phyloP scores from a whole-genome alignment of 352 stramenopile genomes.

The Pythium dissimile region DNA sequence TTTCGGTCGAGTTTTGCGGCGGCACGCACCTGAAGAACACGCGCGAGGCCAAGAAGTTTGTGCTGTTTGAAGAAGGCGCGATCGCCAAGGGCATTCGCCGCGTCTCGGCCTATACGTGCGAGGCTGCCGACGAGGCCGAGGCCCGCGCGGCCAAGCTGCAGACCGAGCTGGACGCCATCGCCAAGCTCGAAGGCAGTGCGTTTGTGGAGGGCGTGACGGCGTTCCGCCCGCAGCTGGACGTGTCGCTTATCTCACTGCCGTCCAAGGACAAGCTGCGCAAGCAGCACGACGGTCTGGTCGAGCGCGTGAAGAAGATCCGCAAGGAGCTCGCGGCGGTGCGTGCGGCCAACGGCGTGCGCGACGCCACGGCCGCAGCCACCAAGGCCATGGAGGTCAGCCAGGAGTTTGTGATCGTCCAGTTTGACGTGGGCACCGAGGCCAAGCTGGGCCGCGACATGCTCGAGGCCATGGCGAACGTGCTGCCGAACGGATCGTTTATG shows the following conservation, averaged over 20 bases:
- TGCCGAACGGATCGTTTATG: slow-evolving; percentile 87
- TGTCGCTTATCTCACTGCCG: slow-evolving; percentile 86
- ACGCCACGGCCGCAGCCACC: slow-evolving; percentile 46
- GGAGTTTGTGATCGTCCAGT: slow-evolving; percentile 85
- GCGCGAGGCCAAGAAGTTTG: slow-evolving; percentile 94
- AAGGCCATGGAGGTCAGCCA: slow-evolving; percentile 56
- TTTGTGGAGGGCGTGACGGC: slow-evolving; percentile 88
- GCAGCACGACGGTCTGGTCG: slow-evolving; percentile 68
- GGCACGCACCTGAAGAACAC: slow-evolving; percentile 98
- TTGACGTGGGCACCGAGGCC: slow-evolving; percentile 92
- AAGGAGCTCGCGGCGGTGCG: slow-evolving; percentile 68
- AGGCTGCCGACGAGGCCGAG: slow-evolving; percentile 85
- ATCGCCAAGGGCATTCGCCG: slow-evolving; percentile 97
- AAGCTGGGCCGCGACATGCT: slow-evolving; percentile 95
- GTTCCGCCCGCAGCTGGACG: slow-evolving; percentile 89
- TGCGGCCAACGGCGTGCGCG: slow-evolving; percentile 64
- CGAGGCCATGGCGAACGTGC: slow-evolving; percentile 82
- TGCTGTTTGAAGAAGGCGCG: slow-evolving; percentile 95
- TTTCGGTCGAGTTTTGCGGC: slow-evolving; percentile 99
- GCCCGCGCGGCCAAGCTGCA: slow-evolving; percentile 80
- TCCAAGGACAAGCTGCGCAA: slow-evolving; percentile 86
- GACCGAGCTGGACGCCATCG: slow-evolving; percentile 68
- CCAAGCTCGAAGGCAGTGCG: slow-evolving; percentile 62
- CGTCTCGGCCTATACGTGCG: slow-evolving; percentile 93
- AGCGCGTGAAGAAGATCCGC: slow-evolving; percentile 79